Conservation (phyloP, 306 rosid genomes). For the Benincasa hispida region DNA sequence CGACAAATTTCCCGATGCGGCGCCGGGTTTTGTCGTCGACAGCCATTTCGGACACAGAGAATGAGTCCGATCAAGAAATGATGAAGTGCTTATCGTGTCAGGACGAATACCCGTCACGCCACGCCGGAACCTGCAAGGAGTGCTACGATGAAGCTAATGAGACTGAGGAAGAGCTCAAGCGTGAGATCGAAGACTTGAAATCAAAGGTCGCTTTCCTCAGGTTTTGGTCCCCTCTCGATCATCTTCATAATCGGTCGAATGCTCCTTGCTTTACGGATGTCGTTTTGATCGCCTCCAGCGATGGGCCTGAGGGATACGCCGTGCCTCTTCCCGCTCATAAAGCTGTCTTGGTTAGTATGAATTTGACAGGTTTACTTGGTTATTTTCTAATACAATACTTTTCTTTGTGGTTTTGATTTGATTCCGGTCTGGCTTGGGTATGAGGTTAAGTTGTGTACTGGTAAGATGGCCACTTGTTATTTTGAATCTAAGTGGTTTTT, state of each 20-base stretch:
- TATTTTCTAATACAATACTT: neutral
- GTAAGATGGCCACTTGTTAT: neutral
- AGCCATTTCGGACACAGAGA: neutral
- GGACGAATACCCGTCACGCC: slow-evolving; percentile 18
- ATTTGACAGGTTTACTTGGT: neutral
- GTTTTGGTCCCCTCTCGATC: slow-evolving; percentile 24
- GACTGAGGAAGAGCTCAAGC: slow-evolving; percentile 58
- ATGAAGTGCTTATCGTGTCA: slow-evolving; percentile 40
- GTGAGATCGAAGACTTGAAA: slow-evolving; percentile 62
- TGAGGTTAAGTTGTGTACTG: neutral
- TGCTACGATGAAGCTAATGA: slow-evolving; percentile 83
- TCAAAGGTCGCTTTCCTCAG: slow-evolving; percentile 56
- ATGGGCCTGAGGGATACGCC: slow-evolving; percentile 5
- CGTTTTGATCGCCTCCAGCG: slow-evolving; percentile 34
- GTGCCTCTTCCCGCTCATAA: slow-evolving; percentile 62
- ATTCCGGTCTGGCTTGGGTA: neutral
- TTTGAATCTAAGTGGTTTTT: neutral
- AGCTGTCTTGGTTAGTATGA: slow-evolving; percentile 56
- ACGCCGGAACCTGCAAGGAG: slow-evolving; percentile 66
- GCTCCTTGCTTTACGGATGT: slow-evolving; percentile 35
- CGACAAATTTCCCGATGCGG: slow-evolving; percentile 8
- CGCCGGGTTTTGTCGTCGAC: slow-evolving; percentile 12
- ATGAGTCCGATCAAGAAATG: slow-evolving; percentile 14
- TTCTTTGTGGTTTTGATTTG: neutral
- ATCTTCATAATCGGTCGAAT: slow-evolving; percentile 9